Percentiles rank a stretch among this genome's conserved stretches.
phyloP scores from a whole-genome alignment of 2,329 filamentous ascomycete genomes.

The Trichoderma sp. region DNA sequence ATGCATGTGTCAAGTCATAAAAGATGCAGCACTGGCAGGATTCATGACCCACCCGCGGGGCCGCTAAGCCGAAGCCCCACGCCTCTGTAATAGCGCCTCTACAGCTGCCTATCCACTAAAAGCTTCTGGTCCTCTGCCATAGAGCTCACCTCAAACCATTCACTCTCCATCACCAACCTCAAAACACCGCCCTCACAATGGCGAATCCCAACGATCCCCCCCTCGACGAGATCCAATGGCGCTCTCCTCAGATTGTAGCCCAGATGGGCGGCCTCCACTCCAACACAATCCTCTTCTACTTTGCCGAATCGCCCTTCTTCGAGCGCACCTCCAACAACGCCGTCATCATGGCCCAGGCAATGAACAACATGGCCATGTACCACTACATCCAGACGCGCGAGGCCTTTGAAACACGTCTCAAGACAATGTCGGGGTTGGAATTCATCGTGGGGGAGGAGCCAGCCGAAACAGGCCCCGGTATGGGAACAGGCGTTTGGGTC shows the following conservation, averaged over 20 bases:
- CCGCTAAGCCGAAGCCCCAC: constrained; percentile 22
- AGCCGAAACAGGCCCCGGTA: constrained; percentile 60
- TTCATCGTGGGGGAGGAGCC: constrained; percentile 65
- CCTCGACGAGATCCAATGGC: constrained; percentile 68
- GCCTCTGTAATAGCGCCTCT: constrained; percentile 8
- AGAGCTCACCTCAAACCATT: background rate
- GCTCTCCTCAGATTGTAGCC: constrained; percentile 47
- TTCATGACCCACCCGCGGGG: background rate
- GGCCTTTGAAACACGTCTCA: constrained; percentile 60
- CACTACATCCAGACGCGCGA: constrained; percentile 59
- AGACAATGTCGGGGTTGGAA: constrained; percentile 64
- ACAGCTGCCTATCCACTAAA: constrained; percentile 15
- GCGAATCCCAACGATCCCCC: constrained; percentile 48
- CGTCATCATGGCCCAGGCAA: constrained; percentile 59
- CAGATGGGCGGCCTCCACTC: constrained; percentile 59
- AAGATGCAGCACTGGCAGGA: background rate
- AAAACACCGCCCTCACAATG: constrained; percentile 33
- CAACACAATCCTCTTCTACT: constrained; percentile 66
- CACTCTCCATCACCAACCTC: background rate
- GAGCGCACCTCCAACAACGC: constrained; percentile 67
- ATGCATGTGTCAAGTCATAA: background rate
- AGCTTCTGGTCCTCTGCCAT: background rate
- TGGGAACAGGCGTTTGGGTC: constrained; percentile 66
- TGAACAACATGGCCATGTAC: constrained; percentile 58
- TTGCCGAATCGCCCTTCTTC: constrained; percentile 65